Percentiles rank a stretch among this genome's conserved stretches.
Conservation (phyloP, 331 rosid genomes). For the Cydonia oblonga region DNA sequence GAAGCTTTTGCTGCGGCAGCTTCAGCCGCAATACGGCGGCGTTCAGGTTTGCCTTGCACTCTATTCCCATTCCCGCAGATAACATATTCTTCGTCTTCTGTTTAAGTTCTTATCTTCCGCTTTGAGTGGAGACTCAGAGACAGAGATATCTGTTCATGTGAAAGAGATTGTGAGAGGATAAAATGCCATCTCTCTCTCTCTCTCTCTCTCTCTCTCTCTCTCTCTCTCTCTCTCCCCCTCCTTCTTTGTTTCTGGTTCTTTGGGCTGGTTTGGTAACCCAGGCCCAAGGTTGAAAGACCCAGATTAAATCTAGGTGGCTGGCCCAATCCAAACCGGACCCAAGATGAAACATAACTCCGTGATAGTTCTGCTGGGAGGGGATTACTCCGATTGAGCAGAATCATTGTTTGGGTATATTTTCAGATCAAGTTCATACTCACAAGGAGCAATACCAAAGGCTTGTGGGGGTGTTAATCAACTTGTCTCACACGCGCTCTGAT, state of each 20-base stretch:
- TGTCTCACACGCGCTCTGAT: too few species aligned
- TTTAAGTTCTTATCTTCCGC: not conserved
- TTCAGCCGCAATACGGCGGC: constrained; percentile 4
- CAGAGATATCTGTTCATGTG: not conserved
- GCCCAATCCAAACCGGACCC: too few species aligned
- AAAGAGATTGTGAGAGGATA: not conserved
- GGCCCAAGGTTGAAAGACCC: not conserved
- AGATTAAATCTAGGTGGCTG: not conserved
- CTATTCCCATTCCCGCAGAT: constrained; percentile 33
- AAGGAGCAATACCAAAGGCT: too few species aligned
- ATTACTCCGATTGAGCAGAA: too few species aligned
- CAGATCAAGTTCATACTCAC: too few species aligned
- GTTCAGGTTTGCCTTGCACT: constrained; percentile 28
- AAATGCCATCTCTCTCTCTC: not conserved
- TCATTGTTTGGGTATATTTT: too few species aligned
- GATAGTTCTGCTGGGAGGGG: too few species aligned
- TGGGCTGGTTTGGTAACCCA: not conserved
- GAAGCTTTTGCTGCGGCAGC: not conserved
- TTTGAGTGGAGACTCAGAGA: not conserved
- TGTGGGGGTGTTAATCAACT: too few species aligned
- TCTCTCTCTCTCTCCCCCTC: not conserved
- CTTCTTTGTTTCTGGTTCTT: not conserved
- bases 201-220: too few species aligned
- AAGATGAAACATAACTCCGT: too few species aligned
- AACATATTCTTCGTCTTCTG: constrained; percentile 16